These are phyloP conservation scores for Crithidia brevicula DNA, from an alignment of 208 protist species.

Conservation along the genomic window DNA sequence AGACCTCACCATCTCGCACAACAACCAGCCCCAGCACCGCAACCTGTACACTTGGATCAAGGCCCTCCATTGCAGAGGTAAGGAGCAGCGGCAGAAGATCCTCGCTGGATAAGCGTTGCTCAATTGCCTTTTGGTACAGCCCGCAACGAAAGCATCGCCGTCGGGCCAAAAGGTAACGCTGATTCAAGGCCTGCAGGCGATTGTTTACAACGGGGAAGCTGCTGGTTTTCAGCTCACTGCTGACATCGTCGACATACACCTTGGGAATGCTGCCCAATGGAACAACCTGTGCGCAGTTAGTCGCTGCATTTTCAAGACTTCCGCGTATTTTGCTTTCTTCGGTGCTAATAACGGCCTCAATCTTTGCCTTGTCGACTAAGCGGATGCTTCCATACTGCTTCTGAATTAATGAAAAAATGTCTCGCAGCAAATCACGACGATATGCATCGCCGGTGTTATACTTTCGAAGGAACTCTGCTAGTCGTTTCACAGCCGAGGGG, in stretches of 20 bases:
- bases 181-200: slow-evolving; percentile 64
- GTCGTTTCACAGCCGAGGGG: slow-evolving; percentile 69
- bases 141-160: slow-evolving; percentile 82
- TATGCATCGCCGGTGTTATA: slow-evolving; percentile 40
- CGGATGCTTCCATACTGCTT: slow-evolving; percentile 47
- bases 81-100: slow-evolving; percentile 68
- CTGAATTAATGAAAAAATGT: slow-evolving; percentile 74
- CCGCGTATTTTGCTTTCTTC: slow-evolving; percentile 55
- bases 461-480: slow-evolving; percentile 61
- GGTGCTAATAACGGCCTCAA: slow-evolving; percentile 53
- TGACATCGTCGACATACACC: slow-evolving; percentile 71
- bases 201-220: slow-evolving; percentile 15
- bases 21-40: slow-evolving; percentile 84
- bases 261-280: slow-evolving; percentile 47
- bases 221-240: slow-evolving; percentile 55
- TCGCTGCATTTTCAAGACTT: slow-evolving; percentile 32
- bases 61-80: slow-evolving; percentile 80
- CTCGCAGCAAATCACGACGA: slow-evolving; percentile 58
- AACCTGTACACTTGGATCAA: slow-evolving; percentile 50
- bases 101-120: slow-evolving; percentile 40
- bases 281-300: slow-evolving; percentile 46
- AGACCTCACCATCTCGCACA: slow-evolving; percentile 41
- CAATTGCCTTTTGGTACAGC: slow-evolving; percentile 67
- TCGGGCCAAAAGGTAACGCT: slow-evolving; percentile 81
- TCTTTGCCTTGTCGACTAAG: slow-evolving; percentile 64